Evolutionary conservation across 75 land plant species (phyloP), one percentile per base, ranked within the genome.

Genomic region (Picea sitchensis): DNA sequence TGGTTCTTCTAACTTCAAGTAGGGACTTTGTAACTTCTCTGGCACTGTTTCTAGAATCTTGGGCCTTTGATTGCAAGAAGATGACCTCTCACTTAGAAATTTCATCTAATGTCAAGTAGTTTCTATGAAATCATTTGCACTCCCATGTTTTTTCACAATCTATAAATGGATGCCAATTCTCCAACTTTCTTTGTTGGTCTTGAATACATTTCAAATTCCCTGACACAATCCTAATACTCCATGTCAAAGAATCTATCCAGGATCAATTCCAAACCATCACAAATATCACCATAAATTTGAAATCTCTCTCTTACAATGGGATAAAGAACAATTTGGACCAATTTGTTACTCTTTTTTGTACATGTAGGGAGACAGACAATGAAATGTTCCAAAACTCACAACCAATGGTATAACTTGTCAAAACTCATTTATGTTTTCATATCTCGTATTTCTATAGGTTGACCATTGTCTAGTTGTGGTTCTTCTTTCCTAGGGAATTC

Each of bases 161-260:
- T 78, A 80, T 89, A 94, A 64, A 94, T 89, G 14, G 76, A 81
- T 4, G 77, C 76, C 2, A 96, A 89, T 80, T 90, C 96, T 61
- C 90, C 93, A 60, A 85, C 80, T 83, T 90, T 90, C 87, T 94
- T 96, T 44, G 94, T 91, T 31, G 91, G 87, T 75, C 87, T 79
- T 21, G 80, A 84, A 77, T 90, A 92, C 57, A 88, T 87, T 61
- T 94, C 95, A 73, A 90, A 96, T 0, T 87, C 89, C 78, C 89
- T 92, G 21, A 80, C 87, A 64, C 91, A 86, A 56, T 90, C 92
- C 14, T 73, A 68, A 71, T 92, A 89, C 63, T 92, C 96, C 99
- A 96, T 94, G 23, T 96, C 96, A 56, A 86, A 88, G 74, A 96
- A 96, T 36, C 78, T 85, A 65, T 96, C 99, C 6, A 96, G 87